Percentiles rank a stretch among this genome's conserved stretches.
Evolutionary conservation across 148 eudicot genomes (phyloP).

Genomic region (Nepenthes gracilis): DNA sequence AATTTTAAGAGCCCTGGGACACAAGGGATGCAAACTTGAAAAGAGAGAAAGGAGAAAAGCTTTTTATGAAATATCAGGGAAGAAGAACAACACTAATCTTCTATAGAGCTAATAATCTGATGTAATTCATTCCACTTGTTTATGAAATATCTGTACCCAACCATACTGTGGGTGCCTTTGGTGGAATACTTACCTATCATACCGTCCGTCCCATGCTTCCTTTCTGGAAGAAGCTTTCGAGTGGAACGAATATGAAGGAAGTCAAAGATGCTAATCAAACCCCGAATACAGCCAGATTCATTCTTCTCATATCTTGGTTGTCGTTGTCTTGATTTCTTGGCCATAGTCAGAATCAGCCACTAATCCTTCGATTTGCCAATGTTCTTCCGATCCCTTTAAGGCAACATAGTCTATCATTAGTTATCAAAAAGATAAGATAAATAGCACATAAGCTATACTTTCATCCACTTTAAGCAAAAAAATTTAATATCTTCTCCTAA

Average conservation of each 20-base stretch:
- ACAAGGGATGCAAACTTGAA: neutral
- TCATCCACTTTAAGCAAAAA: no score
- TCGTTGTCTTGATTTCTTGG: slow-evolving; percentile 52
- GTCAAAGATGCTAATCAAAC: slow-evolving; percentile 68
- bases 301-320: slow-evolving; percentile 35
- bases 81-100: no score
- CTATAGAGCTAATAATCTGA: no score
- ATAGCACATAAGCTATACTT: no score
- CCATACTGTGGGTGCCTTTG: neutral
- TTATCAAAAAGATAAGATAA: neutral
- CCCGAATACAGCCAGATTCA: slow-evolving; percentile 83
- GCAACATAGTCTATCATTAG: neutral
- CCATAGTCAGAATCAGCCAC: slow-evolving; percentile 28
- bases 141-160: no score
- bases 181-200: slow-evolving; percentile 26
- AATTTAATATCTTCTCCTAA: no score
- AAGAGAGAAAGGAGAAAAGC: neutral
- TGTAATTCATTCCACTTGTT: no score
- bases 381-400: slow-evolving; percentile 3
- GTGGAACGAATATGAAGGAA: slow-evolving; percentile 64
- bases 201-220: slow-evolving; percentile 42
- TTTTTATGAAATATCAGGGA: neutral
- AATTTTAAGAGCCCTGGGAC: no score
- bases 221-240: slow-evolving; percentile 54
- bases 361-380: neutral